Percentiles rank a stretch among this genome's conserved stretches.
These are phyloP conservation scores for Madurella mycetomatis DNA, from an alignment of 2,329 filamentous ascomycete genomes.

Conservation along the genomic window DNA sequence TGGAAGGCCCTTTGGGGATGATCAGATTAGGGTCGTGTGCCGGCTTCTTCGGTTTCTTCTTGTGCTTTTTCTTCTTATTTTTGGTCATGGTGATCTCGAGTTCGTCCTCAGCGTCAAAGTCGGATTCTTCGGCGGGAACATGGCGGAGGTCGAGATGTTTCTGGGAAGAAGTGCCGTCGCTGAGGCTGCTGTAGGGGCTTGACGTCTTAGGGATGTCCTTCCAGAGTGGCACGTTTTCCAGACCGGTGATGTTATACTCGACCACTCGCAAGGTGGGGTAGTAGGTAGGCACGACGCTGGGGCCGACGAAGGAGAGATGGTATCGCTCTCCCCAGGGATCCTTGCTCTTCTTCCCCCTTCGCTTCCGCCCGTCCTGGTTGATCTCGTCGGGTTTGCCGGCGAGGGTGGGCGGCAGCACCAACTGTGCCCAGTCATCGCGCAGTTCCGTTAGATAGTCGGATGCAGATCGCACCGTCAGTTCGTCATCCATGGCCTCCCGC, in stretches of 20 bases:
- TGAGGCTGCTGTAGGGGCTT: slow-evolving; percentile 3
- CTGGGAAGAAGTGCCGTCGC: slow-evolving; percentile 9
- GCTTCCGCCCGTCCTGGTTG: slow-evolving; percentile 27
- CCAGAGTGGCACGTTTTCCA: slow-evolving; percentile 56
- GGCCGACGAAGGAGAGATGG: slow-evolving; percentile 72
- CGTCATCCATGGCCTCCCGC: slow-evolving; percentile 43
- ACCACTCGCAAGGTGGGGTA: slow-evolving; percentile 86
- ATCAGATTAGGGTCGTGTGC: slow-evolving; percentile 57
- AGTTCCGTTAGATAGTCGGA: slow-evolving; percentile 76
- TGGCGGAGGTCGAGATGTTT: slow-evolving; percentile 27
- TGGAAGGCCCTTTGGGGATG: slow-evolving; percentile 68
- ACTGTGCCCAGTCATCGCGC: slow-evolving; percentile 68
- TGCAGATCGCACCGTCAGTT: slow-evolving; percentile 62
- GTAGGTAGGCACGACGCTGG: slow-evolving; percentile 89
- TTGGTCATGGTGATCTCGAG: slow-evolving; percentile 24
- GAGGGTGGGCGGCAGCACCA: slow-evolving; percentile 53
- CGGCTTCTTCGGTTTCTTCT: slow-evolving; percentile 38
- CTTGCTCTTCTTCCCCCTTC: slow-evolving; percentile 49
- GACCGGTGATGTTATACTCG: slow-evolving; percentile 84
- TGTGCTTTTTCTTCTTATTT: slow-evolving; percentile 42
- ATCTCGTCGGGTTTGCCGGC: slow-evolving; percentile 5
- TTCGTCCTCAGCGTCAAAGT: slow-evolving; percentile 10
- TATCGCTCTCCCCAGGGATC: slow-evolving; percentile 83
- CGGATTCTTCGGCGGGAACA: slow-evolving; percentile 16
- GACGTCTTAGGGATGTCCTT: slow-evolving; percentile 28